Evolutionary conservation across 2,329 filamentous ascomycete genomes (phyloP).

Genomic region (Scortechinia acanthostroma): DNA sequence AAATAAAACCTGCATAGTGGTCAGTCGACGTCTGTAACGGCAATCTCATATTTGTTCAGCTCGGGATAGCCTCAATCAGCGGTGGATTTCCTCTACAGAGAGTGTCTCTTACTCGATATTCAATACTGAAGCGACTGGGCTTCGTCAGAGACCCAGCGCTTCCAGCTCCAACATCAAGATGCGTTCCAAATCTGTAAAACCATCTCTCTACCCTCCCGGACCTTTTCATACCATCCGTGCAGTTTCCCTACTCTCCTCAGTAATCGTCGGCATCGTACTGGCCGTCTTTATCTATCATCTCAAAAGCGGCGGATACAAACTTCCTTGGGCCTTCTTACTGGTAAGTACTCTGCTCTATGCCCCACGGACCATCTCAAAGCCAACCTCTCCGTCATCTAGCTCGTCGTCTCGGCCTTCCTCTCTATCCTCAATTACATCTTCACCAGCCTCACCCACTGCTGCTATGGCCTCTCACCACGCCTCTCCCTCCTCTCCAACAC

Average conservation of each 20-base stretch:
- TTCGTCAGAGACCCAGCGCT: too few species aligned
- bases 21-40: too few species aligned
- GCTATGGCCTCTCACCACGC: constrained; percentile 38
- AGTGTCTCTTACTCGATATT: too few species aligned
- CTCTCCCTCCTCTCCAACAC: constrained; percentile 40
- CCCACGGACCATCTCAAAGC: not conserved
- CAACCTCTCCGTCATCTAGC: constrained; percentile 21
- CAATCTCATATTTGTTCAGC: too few species aligned
- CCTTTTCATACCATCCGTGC: not conserved
- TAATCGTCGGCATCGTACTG: constrained; percentile 43
- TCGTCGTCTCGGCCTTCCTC: constrained; percentile 39
- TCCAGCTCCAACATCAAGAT: too few species aligned
- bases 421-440: constrained; percentile 36
- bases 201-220: not conserved
- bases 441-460: constrained; percentile 40
- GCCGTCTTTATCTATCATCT: constrained; percentile 46
- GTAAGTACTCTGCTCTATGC: constrained; percentile 24
- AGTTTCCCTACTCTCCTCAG: not conserved
- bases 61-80: too few species aligned
- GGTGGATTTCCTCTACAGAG: too few species aligned
- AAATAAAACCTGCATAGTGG: too few species aligned
- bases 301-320: constrained; percentile 35
- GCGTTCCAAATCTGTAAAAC: constrained; percentile 1
- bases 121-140: too few species aligned
- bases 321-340: constrained; percentile 52